A percentile compares a stretch with the other conserved stretches of the same genome.
phyloP scores from a whole-genome alignment of 176 grass and related monocot species.

The Cocos nucifera region DNA sequence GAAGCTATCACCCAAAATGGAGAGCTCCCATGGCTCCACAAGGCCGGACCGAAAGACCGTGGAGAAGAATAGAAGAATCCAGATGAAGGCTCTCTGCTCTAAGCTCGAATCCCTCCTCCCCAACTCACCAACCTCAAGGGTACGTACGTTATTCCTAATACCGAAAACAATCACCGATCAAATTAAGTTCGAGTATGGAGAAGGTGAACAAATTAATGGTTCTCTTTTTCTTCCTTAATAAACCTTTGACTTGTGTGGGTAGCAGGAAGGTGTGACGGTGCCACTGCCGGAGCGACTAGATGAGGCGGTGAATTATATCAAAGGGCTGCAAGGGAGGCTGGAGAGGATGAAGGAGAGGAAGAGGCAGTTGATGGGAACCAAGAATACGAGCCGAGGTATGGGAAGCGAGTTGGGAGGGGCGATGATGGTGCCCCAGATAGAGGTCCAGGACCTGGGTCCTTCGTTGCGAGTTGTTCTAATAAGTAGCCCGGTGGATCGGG shows the following conservation, averaged over 20 bases:
- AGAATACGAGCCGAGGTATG: background rate
- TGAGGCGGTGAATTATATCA: background rate
- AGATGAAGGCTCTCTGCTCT: background rate
- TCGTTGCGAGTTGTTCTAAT: background rate
- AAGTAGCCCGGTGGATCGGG: background rate
- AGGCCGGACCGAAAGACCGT: background rate
- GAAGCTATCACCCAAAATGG: background rate
- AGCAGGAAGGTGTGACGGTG: background rate
- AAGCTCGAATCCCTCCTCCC: background rate
- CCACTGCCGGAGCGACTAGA: background rate
- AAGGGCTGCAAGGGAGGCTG: background rate
- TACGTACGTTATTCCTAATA: background rate
- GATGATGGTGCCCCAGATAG: background rate
- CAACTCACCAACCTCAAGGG: background rate
- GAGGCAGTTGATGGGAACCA: background rate
- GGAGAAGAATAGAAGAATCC: background rate
- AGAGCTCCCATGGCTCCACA: background rate
- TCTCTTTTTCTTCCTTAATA: background rate
- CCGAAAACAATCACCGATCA: background rate
- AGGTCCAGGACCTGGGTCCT: background rate
- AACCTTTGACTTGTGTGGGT: background rate
- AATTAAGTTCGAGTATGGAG: background rate
- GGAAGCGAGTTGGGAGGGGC: background rate
- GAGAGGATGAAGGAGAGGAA: constrained; percentile 1
- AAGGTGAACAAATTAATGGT: background rate